Evolutionary conservation across 805 yeast genomes (phyloP), one percentile per base, ranked within the genome.

Genomic region (Cyberlindnera petersonii): DNA sequence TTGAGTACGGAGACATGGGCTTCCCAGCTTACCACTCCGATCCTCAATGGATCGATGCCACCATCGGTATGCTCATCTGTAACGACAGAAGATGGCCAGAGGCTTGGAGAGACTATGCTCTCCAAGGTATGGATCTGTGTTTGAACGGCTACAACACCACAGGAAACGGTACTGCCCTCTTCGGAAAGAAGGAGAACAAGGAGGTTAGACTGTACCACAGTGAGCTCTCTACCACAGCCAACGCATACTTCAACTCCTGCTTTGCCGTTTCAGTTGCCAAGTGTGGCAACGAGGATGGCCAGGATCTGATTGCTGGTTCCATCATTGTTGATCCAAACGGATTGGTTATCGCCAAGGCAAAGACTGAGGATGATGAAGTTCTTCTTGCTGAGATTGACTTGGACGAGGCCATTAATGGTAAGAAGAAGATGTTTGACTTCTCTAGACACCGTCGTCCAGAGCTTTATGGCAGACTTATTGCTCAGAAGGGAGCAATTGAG

Each of bases 51-150:
- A 48, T 62, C 24, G 68, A 61, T 48, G 58, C 62, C 20, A 64
- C 63, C 16, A 46, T 60, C 18, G 68, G 69, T 31, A 59, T 60
- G 60, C 46, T 64, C 35, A 64, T 65, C 15, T 64, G 69, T 49
- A 64, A 64, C 40, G 69, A 65, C 42, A 55, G 69, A 46, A 62
- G 68, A 49, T 65, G 69, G 69, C 66, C 66, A 6, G 69, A 64
- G 39, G 62, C 68, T 13, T 64, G 69, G 69, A 59, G 69, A 50
- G 39, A 47, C 26, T 63, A 62, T 37, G 68, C 64, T 10, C 46
- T 65, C 10, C 69, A 65, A 50, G 69, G 68, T 8, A 60, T 63
- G 63, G 69, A 64, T 22, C 36, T 64, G n/a, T 58, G 64, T 44
- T 31, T 64, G 21, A 58, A 55, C 31, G 69, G 69, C 5, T 65